phyloP scores from a whole-genome alignment of 495 filamentous ascomycete genomes.

The Amphirosellinia nigrospora region DNA sequence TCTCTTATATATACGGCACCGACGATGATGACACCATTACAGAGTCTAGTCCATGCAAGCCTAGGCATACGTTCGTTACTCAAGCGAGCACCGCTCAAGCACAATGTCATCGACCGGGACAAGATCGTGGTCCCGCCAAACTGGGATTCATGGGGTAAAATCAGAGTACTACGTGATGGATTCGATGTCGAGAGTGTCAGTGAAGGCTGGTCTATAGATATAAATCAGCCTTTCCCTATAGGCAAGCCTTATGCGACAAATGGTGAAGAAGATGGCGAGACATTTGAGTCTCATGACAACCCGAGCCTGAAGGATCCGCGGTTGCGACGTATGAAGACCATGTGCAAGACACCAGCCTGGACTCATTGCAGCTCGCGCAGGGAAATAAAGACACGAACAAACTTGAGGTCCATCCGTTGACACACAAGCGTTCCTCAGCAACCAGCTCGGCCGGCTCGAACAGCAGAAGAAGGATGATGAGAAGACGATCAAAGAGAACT shows the following conservation, averaged over 20 bases:
- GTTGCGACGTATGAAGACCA: constrained; percentile 79
- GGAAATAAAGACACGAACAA: constrained; percentile 54
- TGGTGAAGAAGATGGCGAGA: constrained; percentile 22
- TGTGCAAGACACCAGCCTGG: constrained; percentile 73
- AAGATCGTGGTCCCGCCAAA: constrained; percentile 93
- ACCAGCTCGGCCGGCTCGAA: constrained; percentile 76
- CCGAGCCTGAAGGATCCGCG: constrained; percentile 57
- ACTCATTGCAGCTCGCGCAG: constrained; percentile 59
- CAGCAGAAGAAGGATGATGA: constrained; percentile 68
- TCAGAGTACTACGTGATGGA: constrained; percentile 88
- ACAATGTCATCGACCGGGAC: constrained; percentile 95
- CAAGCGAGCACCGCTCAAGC: constrained; percentile 81
- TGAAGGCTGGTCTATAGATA: constrained; percentile 82
- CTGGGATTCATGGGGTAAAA: constrained; percentile 99
- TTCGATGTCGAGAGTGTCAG: constrained; percentile 91
- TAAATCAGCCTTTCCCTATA: constrained; percentile 59
- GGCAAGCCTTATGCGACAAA: constrained; percentile 35
- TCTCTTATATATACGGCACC: constrained; percentile 90
- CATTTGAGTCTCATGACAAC: constrained; percentile 18
- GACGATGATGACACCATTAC: constrained; percentile 77
- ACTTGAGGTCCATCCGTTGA: constrained; percentile 77
- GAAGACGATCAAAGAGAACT: constrained; percentile 58
- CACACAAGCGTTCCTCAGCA: constrained; percentile 77
- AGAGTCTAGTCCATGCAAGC: constrained; percentile 83
- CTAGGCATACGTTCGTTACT: constrained; percentile 89